Evolutionary conservation across 176 grass and related monocot genomes (phyloP).

Genomic region (Typha latifolia): DNA sequence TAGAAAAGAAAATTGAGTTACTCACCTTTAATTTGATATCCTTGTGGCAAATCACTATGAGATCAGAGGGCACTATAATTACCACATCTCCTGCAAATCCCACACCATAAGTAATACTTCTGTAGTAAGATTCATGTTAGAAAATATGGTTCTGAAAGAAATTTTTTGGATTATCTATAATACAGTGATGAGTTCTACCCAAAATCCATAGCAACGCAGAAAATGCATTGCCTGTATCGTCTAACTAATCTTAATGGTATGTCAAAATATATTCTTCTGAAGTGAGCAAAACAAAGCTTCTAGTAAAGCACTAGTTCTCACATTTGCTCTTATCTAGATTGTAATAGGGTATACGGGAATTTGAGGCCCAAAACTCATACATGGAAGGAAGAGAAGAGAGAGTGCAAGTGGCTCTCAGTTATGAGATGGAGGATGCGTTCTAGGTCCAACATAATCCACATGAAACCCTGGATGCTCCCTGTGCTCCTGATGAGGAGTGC

Average conservation of each 20-base stretch:
- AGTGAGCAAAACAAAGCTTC: background rate
- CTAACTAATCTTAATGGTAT: conserved; percentile 10
- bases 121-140: background rate
- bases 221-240: conserved; percentile 27
- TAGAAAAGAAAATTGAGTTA: background rate
- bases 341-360: conserved; percentile 8
- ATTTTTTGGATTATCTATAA: conserved; percentile 19
- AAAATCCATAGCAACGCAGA: conserved; percentile 27
- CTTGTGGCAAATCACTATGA: conserved; percentile 1
- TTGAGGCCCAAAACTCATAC: background rate
- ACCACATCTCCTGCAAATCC: background rate
- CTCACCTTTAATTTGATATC: background rate
- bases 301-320: background rate
- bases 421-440: conserved; percentile 60
- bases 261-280: background rate
- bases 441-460: conserved; percentile 68
- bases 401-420: conserved; percentile 31
- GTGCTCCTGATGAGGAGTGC: conserved; percentile 12
- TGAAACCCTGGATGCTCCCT: conserved; percentile 42
- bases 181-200: conserved; percentile 18
- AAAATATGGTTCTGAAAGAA: background rate
- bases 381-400: background rate
- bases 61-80: background rate
- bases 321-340: conserved; percentile 6
- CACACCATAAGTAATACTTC: background rate